Percentiles rank a stretch among this genome's conserved stretches.
Conservation (phyloP, 495 filamentous ascomycete species). For the Letharia lupina region DNA sequence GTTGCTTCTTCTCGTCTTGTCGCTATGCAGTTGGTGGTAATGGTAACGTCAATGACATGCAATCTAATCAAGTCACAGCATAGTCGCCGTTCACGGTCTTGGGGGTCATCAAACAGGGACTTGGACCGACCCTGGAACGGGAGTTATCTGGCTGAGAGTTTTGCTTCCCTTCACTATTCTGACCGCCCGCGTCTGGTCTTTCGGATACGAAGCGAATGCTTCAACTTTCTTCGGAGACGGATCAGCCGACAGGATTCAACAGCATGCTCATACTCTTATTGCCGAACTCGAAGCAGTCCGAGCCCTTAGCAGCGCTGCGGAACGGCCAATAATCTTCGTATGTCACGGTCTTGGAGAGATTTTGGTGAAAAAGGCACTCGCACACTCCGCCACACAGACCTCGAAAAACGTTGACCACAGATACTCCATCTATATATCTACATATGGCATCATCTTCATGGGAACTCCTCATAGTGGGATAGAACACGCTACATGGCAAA, state of each 20-base stretch:
- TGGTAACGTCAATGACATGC: too few species aligned
- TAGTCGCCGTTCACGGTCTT: constrained; percentile 35
- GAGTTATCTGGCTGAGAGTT: constrained; percentile 21
- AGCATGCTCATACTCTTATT: constrained; percentile 24
- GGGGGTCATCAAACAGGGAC: constrained; percentile 28
- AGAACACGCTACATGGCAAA: constrained; percentile 13
- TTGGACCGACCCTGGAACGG: constrained; percentile 21
- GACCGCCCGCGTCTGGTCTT: constrained; percentile 16
- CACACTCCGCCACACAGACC: constrained; percentile 25
- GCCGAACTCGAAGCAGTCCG: constrained; percentile 29
- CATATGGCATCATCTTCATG: constrained; percentile 31
- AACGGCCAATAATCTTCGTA: constrained; percentile 38
- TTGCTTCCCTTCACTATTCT: constrained; percentile 14
- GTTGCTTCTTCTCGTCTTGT: neutral
- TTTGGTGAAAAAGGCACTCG: constrained; percentile 33
- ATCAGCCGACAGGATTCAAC: constrained; percentile 21
- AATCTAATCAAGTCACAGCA: constrained; percentile 23
- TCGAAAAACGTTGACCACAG: constrained; percentile 24
- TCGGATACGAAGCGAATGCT: constrained; percentile 16
- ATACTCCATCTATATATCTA: constrained; percentile 29
- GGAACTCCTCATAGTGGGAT: constrained; percentile 29
- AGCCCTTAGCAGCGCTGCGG: constrained; percentile 18
- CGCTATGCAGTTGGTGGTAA: neutral
- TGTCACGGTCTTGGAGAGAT: constrained; percentile 44
- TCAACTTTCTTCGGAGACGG: constrained; percentile 17